Evolutionary conservation across 225 moss, liverwort and hornwort genomes (phyloP).

Genomic region (Polytrichum formosum): DNA sequence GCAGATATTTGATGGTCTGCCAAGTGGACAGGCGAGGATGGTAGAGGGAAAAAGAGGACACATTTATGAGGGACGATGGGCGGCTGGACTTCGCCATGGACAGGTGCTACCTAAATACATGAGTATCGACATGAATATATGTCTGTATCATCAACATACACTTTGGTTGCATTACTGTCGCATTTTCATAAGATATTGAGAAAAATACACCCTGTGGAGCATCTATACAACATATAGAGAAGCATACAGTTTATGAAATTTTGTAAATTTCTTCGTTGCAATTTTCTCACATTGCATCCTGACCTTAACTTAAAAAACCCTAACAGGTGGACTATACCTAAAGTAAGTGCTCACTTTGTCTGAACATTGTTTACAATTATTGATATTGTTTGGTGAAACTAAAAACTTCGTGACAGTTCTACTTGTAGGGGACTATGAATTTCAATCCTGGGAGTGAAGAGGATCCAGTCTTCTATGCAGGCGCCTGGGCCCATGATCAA

Average conservation of each 20-base stretch:
- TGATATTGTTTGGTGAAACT: neutral
- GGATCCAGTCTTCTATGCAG: constrained; percentile 8
- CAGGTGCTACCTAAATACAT: constrained; percentile 18
- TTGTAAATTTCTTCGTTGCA: too few relatives aligned
- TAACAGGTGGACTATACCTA: too few relatives aligned
- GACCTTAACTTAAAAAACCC: too few relatives aligned
- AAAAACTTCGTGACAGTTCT: neutral
- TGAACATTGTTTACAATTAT: too few relatives aligned
- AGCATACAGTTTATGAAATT: too few relatives aligned
- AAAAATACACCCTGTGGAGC: too few relatives aligned
- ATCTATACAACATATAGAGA: too few relatives aligned
- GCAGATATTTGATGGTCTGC: constrained; percentile 42
- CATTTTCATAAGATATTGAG: too few relatives aligned
- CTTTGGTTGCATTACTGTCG: too few relatives aligned
- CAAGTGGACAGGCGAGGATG: constrained; percentile 18
- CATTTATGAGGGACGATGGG: constrained; percentile 25
- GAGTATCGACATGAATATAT: neutral
- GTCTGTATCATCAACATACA: neutral
- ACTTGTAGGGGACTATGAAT: constrained; percentile 21
- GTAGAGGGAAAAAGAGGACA: constrained; percentile 18
- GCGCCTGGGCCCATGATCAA: constrained; percentile 29
- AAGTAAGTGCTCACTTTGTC: too few relatives aligned
- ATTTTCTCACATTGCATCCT: too few relatives aligned
- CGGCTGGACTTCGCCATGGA: constrained; percentile 32
- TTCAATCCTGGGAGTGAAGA: constrained; percentile 5